phyloP scores from a whole-genome alignment of 139 green algal genomes.

The Tetraselmis chui region DNA sequence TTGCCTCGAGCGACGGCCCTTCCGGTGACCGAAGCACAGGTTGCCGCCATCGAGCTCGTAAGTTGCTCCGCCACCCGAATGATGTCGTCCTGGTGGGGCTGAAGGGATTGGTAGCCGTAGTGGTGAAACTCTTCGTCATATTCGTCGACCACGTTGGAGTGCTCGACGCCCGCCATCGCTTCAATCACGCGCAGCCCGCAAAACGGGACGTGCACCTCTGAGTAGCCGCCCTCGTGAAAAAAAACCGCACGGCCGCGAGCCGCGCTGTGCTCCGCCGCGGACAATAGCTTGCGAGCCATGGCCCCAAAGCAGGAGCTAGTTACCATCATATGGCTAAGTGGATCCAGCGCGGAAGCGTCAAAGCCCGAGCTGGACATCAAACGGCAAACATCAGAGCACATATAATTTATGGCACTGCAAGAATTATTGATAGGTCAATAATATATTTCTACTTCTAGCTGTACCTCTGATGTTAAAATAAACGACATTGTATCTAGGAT shows the following conservation, averaged over 20 bases:
- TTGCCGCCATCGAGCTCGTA: not conserved
- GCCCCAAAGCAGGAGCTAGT: not conserved
- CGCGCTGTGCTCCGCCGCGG: too few species aligned
- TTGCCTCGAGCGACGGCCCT: too few species aligned
- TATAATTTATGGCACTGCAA: not conserved
- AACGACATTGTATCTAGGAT: too few species aligned
- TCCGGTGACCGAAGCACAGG: too few species aligned
- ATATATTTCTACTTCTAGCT: too few species aligned
- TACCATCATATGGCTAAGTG: not conserved
- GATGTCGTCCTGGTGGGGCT: conserved; percentile 21
- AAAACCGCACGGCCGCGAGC: conserved; percentile 8
- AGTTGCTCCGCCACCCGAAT: not conserved
- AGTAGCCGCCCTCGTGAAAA: conserved; percentile 28
- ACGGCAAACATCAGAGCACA: conserved; percentile 1
- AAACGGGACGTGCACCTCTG: conserved; percentile 36
- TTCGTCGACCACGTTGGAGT: conserved; percentile 20
- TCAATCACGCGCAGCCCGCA: conserved; percentile 38
- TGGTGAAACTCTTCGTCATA: conserved; percentile 15
- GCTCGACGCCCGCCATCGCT: conserved; percentile 14
- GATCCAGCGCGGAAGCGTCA: not conserved
- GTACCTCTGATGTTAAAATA: too few species aligned
- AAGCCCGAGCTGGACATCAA: conserved; percentile 8
- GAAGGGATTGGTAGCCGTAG: conserved; percentile 23
- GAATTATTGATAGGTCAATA: too few species aligned
- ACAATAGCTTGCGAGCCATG: not conserved